Percentiles rank a stretch among this genome's conserved stretches.
Evolutionary conservation across 2,329 filamentous ascomycete genomes (phyloP).

Genomic region (Fusarium subtropicale): DNA sequence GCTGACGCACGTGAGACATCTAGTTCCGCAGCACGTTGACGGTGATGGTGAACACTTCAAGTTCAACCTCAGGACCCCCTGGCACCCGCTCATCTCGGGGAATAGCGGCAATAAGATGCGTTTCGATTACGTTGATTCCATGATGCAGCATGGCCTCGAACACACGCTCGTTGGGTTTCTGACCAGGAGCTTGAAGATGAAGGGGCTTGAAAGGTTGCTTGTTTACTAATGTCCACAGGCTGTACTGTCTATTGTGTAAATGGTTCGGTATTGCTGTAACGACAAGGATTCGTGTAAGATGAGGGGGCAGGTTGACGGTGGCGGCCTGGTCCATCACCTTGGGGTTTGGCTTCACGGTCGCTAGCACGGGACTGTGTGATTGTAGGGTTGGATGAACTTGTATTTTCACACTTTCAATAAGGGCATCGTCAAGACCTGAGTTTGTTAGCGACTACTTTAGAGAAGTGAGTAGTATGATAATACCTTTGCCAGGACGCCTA

Average conservation of each 20-base stretch:
- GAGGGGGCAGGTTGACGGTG: constrained; percentile 75
- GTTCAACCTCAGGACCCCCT: constrained; percentile 73
- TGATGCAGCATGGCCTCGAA: constrained; percentile 79
- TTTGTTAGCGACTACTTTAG: constrained; percentile 38
- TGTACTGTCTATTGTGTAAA: constrained; percentile 76
- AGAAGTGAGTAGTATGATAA: neutral
- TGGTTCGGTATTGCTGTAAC: constrained; percentile 72
- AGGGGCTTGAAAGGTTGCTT: constrained; percentile 67
- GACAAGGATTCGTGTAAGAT: constrained; percentile 78
- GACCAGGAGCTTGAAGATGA: constrained; percentile 63
- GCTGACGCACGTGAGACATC: constrained; percentile 8
- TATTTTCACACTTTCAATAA: constrained; percentile 74
- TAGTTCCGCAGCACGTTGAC: constrained; percentile 72
- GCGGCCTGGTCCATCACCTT: constrained; percentile 77
- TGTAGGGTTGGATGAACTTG: constrained; percentile 75
- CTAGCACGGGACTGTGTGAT: constrained; percentile 69
- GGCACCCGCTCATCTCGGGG: constrained; percentile 68
- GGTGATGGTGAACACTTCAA: constrained; percentile 83
- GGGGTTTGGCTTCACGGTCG: constrained; percentile 73
- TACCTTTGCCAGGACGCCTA: constrained; percentile 59
- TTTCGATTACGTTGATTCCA: constrained; percentile 81
- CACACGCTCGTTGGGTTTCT: constrained; percentile 70
- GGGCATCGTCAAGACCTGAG: constrained; percentile 67
- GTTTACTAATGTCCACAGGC: constrained; percentile 79
- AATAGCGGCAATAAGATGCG: constrained; percentile 80